phyloP scores from a whole-genome alignment of 2,329 filamentous ascomycete species.

The Penicillium brasilianum region DNA sequence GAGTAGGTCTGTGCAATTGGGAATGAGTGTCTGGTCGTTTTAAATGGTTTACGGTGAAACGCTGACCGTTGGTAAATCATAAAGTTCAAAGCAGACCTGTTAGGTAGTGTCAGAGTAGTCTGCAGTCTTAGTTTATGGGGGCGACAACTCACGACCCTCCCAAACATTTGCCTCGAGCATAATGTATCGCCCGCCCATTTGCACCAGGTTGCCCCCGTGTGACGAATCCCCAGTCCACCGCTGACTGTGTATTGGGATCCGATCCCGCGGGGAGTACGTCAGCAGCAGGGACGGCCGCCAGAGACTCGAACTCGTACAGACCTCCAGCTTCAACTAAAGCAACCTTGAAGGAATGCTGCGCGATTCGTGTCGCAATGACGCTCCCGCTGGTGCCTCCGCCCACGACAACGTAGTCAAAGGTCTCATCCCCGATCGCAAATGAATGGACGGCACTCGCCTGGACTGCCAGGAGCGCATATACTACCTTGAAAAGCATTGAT shows the following conservation, averaged over 20 bases:
- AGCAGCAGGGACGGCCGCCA: constrained; percentile 27
- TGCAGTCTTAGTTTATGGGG: too few relatives aligned
- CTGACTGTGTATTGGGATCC: constrained; percentile 23
- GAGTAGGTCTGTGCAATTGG: constrained; percentile 22
- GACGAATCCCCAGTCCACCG: constrained; percentile 36
- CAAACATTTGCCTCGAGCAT: constrained; percentile 36
- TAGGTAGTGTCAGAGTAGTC: not conserved
- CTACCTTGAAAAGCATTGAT: constrained; percentile 13
- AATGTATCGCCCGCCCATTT: constrained; percentile 33
- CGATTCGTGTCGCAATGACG: constrained; percentile 33
- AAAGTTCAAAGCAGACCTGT: constrained; percentile 35
- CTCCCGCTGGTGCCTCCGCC: constrained; percentile 35
- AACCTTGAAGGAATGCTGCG: constrained; percentile 30
- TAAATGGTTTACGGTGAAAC: not conserved
- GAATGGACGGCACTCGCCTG: constrained; percentile 11
- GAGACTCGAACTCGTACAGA: constrained; percentile 33
- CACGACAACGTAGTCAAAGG: constrained; percentile 37
- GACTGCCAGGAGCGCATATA: constrained; percentile 14
- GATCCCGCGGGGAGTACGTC: constrained; percentile 31
- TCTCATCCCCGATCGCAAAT: not conserved
- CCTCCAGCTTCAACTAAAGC: constrained; percentile 38
- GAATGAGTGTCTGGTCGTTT: too few relatives aligned
- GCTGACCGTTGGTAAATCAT: constrained; percentile 38
- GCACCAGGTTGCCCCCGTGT: constrained; percentile 28
- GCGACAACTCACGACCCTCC: constrained; percentile 32